Evolutionary conservation across 2,329 filamentous ascomycete species (phyloP).

Genomic region (Fusarium mexicanum): DNA sequence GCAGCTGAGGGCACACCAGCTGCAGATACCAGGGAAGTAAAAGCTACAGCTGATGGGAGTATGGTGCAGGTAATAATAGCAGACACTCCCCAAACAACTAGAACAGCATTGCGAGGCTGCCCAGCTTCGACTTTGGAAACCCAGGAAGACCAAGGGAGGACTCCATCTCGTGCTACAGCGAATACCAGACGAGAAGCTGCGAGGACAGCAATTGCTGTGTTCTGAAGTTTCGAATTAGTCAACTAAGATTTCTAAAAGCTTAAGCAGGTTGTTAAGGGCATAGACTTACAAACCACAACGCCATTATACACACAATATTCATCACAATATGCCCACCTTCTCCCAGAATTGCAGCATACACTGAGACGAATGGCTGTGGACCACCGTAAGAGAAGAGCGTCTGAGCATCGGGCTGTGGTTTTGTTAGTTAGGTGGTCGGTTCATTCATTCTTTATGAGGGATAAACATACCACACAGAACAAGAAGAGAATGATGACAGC

Average conservation of each 20-base stretch:
- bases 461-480: background rate
- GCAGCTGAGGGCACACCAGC: background rate
- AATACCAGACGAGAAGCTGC: background rate
- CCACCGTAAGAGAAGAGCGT: background rate
- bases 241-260: too few species aligned
- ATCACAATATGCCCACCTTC: background rate
- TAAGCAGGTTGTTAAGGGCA: too few species aligned
- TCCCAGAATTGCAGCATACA: background rate
- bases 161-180: background rate
- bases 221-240: background rate
- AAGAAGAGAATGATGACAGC: background rate
- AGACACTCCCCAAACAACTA: background rate
- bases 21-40: background rate
- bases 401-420: too few species aligned
- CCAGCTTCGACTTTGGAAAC: background rate
- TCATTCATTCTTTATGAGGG: background rate
- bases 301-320: background rate
- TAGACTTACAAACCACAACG: background rate
- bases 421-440: too few species aligned
- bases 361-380: background rate
- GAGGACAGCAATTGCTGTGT: background rate
- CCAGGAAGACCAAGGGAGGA: background rate
- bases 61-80: background rate
- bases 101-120: background rate
- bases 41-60: background rate